Evolutionary conservation across 2,329 filamentous ascomycete species (phyloP), one percentile per base, ranked within the genome.

Genomic region (Capronia epimyces): DNA sequence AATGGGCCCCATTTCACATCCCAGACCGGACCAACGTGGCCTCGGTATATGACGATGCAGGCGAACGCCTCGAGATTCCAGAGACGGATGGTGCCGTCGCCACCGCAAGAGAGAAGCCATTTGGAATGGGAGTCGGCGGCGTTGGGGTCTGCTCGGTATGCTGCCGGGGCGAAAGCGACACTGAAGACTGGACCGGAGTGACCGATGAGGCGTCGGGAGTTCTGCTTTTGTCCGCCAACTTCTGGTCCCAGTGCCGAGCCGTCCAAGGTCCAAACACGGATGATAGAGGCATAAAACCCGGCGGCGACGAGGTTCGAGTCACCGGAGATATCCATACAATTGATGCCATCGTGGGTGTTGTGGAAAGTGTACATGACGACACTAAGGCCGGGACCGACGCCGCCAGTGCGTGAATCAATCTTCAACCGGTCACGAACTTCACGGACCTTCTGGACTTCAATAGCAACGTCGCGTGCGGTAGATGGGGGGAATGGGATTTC

Each of bases 301-400:
- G 84, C 87, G 20, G 93, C 93, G 31, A 93, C 87, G 22, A 97
- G 79, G 58, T 84, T 79, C 56, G 88, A 85, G 65, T 98, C 93
- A 47, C 91, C 87, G 0, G 91, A 96, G 65, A 98, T 96, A 63
- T 97, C 91, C 66, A 97, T 82, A 65, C 87, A 95, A n/a, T 88
- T 89, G 52, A 95, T 80, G 49, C 87, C 91, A 68, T 95, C 89
- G 57, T 89, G 84, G 0, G 88, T 95, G 68, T 98, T 98, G 74
- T 98, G 93, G 65, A 97, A 95, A 0, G 93, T 98, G 67, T 94
- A 96, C 87, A 97, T 97, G 74, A 88, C 93, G 20, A 94, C 84
- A 63, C 89, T 95, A 53, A 96, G 77, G 21, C 84, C 83, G 48
- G 89, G 82, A 12, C 90, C 89, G 44, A 90, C 79, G 7, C 90